phyloP scores from a whole-genome alignment of 78 protist species.

The Parvularia atlantis region DNA sequence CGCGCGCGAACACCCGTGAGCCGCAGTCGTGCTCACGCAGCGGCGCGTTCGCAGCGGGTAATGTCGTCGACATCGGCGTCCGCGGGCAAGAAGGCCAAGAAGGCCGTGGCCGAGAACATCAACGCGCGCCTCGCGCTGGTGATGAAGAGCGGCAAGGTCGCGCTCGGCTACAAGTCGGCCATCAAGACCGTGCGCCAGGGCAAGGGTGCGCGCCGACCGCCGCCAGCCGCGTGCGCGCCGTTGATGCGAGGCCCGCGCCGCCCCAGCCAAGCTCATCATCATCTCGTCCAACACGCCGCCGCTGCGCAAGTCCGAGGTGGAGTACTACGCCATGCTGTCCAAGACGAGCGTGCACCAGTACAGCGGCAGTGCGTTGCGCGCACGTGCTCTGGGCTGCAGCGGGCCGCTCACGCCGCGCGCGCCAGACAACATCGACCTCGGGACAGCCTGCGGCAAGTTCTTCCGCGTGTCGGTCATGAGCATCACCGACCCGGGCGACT shows the following conservation, averaged over 20 bases:
- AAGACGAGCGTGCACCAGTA: conserved; percentile 93
- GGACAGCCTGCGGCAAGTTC: conserved; percentile 97
- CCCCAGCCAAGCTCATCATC: conserved; percentile 87
- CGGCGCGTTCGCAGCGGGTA: too few species aligned
- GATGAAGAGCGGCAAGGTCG: conserved; percentile 94
- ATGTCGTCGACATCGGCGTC: too few species aligned
- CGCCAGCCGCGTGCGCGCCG: too few species aligned
- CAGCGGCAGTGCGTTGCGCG: too few species aligned
- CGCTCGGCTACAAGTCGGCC: conserved; percentile 90
- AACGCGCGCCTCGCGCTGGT: conserved; percentile 97
- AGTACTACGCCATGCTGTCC: conserved; percentile 98
- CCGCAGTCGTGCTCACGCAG: too few species aligned
- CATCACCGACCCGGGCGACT: conserved; percentile 94
- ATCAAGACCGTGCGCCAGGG: conserved; percentile 88
- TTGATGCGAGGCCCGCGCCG: not conserved
- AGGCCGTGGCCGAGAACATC: too few species aligned
- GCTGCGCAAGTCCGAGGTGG: conserved; percentile 92
- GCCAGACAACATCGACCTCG: conserved; percentile 97
- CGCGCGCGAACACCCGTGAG: too few species aligned
- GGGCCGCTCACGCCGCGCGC: too few species aligned
- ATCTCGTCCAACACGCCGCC: conserved; percentile 97
- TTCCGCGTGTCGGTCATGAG: conserved; percentile 80
- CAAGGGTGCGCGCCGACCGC: conserved; percentile 2
- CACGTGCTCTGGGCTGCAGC: too few species aligned
- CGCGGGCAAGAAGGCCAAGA: too few species aligned